These are phyloP conservation scores for Colletotrichum cordylinicola DNA, from an alignment of 2,329 filamentous ascomycete genomes.

Conservation along the genomic window DNA sequence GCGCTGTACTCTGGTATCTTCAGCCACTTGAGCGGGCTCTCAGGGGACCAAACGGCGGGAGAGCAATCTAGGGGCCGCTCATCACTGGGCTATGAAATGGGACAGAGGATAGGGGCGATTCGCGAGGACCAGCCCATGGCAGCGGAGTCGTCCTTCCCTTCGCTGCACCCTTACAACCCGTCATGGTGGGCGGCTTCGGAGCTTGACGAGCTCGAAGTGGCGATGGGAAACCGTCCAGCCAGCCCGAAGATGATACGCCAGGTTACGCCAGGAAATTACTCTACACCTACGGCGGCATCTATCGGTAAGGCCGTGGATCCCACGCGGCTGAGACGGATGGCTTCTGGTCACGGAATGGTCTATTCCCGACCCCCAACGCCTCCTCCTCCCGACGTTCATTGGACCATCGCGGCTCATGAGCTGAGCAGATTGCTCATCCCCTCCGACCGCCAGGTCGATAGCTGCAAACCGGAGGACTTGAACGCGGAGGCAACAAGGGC, in stretches of 20 bases:
- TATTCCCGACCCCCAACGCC: conserved; percentile 61
- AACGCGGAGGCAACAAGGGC: conserved; percentile 69
- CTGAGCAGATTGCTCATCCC: conserved; percentile 85
- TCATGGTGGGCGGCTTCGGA: conserved; percentile 73
- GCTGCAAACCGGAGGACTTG: conserved; percentile 80
- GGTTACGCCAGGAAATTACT: conserved; percentile 74
- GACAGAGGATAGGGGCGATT: conserved; percentile 52
- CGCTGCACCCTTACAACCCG: conserved; percentile 62
- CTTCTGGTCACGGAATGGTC: conserved; percentile 54
- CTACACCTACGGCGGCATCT: conserved; percentile 87
- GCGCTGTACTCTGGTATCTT: conserved; percentile 87
- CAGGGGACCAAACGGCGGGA: conserved; percentile 53
- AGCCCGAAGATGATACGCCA: conserved; percentile 60
- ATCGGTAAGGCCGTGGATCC: conserved; percentile 78
- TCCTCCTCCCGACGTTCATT: conserved; percentile 82
- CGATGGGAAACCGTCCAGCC: conserved; percentile 55
- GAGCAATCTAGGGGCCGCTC: conserved; percentile 31
- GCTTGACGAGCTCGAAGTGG: conserved; percentile 72
- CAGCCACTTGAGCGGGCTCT: conserved; percentile 87
- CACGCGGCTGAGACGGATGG: conserved; percentile 67
- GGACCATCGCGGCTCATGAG: conserved; percentile 84
- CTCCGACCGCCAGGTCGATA: conserved; percentile 73
- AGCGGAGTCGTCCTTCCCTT: conserved; percentile 28
- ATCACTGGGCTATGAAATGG: conserved; percentile 65
- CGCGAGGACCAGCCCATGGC: conserved; percentile 36